Evolutionary conservation across 805 yeast species (phyloP).

Genomic region (Metschnikowia noctiluminum): DNA sequence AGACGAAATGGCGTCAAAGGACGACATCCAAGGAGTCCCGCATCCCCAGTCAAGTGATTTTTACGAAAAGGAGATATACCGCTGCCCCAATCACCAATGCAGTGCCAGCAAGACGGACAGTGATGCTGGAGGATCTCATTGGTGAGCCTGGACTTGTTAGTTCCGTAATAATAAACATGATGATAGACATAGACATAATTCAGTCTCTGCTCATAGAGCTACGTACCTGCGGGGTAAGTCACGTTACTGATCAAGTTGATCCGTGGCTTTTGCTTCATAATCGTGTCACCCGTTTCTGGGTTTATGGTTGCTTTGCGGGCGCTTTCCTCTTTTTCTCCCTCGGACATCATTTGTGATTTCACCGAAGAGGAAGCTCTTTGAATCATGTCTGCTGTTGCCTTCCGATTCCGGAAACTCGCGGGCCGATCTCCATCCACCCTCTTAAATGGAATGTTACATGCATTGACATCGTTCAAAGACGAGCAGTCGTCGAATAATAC

Average conservation of each 20-base stretch:
- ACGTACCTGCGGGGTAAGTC: constrained; percentile 2
- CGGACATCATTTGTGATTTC: constrained; percentile 8
- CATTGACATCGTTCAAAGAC: constrained; percentile 46
- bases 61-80: constrained; percentile 2
- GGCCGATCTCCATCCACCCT: constrained; percentile 33
- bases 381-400: constrained; percentile 5
- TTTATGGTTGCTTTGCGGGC: not conserved
- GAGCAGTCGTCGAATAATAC: constrained; percentile 46
- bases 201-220: too few relatives aligned
- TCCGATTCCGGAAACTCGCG: constrained; percentile 9
- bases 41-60: too few relatives aligned
- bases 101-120: constrained; percentile 2
- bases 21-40: too few relatives aligned
- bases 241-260: constrained; percentile 9
- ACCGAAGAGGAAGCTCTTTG: constrained; percentile 10
- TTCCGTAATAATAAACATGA: not conserved
- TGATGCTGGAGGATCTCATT: constrained; percentile 5
- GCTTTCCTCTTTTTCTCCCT: not conserved
- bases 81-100: constrained; percentile 4
- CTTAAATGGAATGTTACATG: constrained; percentile 49
- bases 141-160: not conserved
- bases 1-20: too few relatives aligned
- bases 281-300: not conserved
- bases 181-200: too few relatives aligned
- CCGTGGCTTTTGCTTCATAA: constrained; percentile 4